phyloP scores from a whole-genome alignment of 148 eudicot species.

The Cornus kousa region DNA sequence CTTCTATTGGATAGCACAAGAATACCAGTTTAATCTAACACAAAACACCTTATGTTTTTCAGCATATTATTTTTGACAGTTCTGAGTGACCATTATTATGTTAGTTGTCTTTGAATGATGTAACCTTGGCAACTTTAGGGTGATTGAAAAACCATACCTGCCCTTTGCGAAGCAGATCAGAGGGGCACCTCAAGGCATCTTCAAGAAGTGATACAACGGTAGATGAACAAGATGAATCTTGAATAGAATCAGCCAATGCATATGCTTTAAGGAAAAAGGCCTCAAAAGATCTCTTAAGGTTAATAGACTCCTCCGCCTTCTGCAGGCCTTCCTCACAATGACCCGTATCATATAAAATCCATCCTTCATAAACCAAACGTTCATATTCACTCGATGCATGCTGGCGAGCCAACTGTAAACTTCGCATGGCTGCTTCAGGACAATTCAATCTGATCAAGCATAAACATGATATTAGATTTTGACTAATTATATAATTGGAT shows the following conservation, averaged over 20 bases:
- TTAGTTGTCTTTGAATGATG: background rate
- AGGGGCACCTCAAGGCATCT: slow-evolving; percentile 95
- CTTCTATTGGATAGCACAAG: background rate
- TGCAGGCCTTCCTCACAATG: slow-evolving; percentile 87
- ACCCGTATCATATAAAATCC: slow-evolving; percentile 96
- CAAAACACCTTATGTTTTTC: background rate
- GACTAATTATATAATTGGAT: background rate
- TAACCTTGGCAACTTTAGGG: background rate
- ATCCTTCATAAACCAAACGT: slow-evolving; percentile 93
- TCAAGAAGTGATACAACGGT: slow-evolving; percentile 84
- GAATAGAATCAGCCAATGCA: slow-evolving; percentile 92
- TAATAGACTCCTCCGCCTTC: slow-evolving; percentile 92
- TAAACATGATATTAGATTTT: background rate
- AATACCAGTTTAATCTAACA: background rate
- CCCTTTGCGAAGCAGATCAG: slow-evolving; percentile 97
- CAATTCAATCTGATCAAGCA: slow-evolving; percentile 67
- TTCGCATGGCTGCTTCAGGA: slow-evolving; percentile 98
- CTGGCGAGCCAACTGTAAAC: slow-evolving; percentile 89
- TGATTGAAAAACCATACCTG: slow-evolving; percentile 56
- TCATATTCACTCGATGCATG: slow-evolving; percentile 78
- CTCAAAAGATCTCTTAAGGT: slow-evolving; percentile 86
- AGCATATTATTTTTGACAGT: background rate
- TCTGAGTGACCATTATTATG: background rate
- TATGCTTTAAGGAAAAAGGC: slow-evolving; percentile 97
- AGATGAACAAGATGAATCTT: slow-evolving; percentile 72